Percentiles rank a stretch among this genome's conserved stretches.
phyloP scores from a whole-genome alignment of 441 rosid species.

The Iberis amara region DNA sequence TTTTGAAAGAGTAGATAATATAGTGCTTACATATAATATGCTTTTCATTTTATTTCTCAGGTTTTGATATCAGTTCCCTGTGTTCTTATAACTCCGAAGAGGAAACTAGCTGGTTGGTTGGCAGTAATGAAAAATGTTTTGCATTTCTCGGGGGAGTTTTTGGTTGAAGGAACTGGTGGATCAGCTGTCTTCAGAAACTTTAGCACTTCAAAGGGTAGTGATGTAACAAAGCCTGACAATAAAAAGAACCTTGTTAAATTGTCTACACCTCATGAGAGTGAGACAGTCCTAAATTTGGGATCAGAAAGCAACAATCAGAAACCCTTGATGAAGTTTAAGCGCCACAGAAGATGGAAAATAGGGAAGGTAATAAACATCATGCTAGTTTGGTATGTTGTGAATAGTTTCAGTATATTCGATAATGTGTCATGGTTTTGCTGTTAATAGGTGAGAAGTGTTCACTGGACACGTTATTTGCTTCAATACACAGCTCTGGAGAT shows the following conservation, averaged over 20 bases:
- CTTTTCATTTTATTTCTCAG: constrained; percentile 45
- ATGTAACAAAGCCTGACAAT: constrained; percentile 52
- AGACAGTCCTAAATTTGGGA: constrained; percentile 39
- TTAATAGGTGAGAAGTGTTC: constrained; percentile 74
- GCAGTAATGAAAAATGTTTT: constrained; percentile 78
- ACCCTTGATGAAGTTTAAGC: constrained; percentile 65
- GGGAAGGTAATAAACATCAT: constrained; percentile 55
- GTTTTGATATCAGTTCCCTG: constrained; percentile 76
- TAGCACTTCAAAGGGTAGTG: constrained; percentile 45
- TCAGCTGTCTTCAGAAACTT: constrained; percentile 80
- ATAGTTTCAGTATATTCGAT: constrained; percentile 28
- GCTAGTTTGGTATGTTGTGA: constrained; percentile 19
- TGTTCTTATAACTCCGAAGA: constrained; percentile 86
- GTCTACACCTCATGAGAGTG: constrained; percentile 50
- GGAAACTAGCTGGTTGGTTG: constrained; percentile 87
- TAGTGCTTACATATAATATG: constrained; percentile 27
- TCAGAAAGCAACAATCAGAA: constrained; percentile 45
- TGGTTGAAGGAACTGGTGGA: constrained; percentile 96
- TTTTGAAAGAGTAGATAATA: constrained; percentile 23
- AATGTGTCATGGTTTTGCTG: constrained; percentile 25
- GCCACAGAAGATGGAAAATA: constrained; percentile 87
- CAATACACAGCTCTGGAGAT: constrained; percentile 88
- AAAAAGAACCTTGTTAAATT: constrained; percentile 56
- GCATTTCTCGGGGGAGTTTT: constrained; percentile 90
- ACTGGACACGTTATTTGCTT: constrained; percentile 96